phyloP scores from a whole-genome alignment of 2,329 filamentous ascomycete genomes.

The Exophiala dermatitidis region DNA sequence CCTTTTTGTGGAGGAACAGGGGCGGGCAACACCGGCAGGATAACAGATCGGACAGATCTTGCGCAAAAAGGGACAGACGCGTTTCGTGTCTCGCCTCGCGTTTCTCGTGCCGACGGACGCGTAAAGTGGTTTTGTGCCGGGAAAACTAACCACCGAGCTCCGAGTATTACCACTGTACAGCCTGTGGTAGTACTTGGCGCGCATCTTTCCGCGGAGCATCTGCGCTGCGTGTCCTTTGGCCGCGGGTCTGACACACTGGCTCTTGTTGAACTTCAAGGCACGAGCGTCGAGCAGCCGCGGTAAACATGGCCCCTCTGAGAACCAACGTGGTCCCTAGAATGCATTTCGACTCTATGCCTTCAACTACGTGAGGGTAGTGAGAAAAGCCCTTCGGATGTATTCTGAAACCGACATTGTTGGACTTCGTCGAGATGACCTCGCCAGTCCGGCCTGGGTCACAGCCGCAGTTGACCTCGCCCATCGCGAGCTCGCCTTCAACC shows the following conservation, averaged over 20 bases:
- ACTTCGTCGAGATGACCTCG: slow-evolving; percentile 14
- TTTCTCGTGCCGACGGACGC: background rate
- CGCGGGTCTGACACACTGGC: background rate
- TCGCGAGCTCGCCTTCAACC: slow-evolving; percentile 11
- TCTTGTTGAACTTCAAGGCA: background rate
- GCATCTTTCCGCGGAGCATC: background rate
- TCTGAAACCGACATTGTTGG: background rate
- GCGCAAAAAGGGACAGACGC: background rate
- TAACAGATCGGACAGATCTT: background rate
- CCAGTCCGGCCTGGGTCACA: slow-evolving; percentile 13
- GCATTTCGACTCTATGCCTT: background rate
- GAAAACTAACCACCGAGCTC: background rate
- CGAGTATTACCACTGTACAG: too few relatives aligned
- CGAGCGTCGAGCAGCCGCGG: background rate
- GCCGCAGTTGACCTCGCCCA: slow-evolving; percentile 12
- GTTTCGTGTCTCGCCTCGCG: background rate
- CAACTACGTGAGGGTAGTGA: background rate
- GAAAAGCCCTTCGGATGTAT: background rate
- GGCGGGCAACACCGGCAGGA: background rate
- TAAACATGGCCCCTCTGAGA: background rate
- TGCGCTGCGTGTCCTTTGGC: slow-evolving; percentile 1
- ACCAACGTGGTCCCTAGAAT: background rate
- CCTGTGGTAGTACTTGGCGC: background rate
- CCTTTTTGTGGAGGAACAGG: background rate
- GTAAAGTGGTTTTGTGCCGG: slow-evolving; percentile 1